These are phyloP conservation scores for Phlebopus sp. DNA, from an alignment of 1,284 basidiomycete species.

Conservation along the genomic window DNA sequence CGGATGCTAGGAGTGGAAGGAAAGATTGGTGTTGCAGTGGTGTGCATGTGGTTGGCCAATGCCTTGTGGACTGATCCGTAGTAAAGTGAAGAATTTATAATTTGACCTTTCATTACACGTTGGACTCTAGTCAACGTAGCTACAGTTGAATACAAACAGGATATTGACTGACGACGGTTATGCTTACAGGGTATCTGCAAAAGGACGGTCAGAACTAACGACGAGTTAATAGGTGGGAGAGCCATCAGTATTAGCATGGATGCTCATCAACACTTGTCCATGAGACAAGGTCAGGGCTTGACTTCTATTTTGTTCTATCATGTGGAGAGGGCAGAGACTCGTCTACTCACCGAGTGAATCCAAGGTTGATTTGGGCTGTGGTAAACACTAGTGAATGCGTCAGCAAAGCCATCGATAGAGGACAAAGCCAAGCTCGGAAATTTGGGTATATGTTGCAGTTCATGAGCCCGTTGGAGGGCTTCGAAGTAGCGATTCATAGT, in stretches of 20 bases:
- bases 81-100: constrained; percentile 2
- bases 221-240: not conserved
- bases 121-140: not conserved
- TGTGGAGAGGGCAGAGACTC: constrained; percentile 21
- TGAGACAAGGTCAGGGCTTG: constrained; percentile 79
- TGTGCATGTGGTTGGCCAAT: constrained; percentile 56
- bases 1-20: constrained; percentile 31
- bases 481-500: constrained; percentile 84
- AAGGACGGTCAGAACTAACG: constrained; percentile 14
- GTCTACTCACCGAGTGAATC: constrained; percentile 39
- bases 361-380: not conserved
- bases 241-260: constrained; percentile 84
- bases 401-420: constrained; percentile 12
- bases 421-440: constrained; percentile 59
- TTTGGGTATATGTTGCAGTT: constrained; percentile 79
- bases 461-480: constrained; percentile 58
- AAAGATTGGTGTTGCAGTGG: constrained; percentile 35
- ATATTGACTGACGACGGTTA: too few species aligned
- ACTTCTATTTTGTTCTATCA: constrained; percentile 80
- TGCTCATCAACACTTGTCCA: constrained; percentile 67
- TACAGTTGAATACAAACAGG: too few species aligned
- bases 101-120: not conserved
- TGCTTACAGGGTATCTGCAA: constrained; percentile 9
- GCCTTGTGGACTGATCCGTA: constrained; percentile 48
- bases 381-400: constrained; percentile 1